Conservation (phyloP, 2,329 filamentous ascomycete species). For the Orbilia quercus region DNA sequence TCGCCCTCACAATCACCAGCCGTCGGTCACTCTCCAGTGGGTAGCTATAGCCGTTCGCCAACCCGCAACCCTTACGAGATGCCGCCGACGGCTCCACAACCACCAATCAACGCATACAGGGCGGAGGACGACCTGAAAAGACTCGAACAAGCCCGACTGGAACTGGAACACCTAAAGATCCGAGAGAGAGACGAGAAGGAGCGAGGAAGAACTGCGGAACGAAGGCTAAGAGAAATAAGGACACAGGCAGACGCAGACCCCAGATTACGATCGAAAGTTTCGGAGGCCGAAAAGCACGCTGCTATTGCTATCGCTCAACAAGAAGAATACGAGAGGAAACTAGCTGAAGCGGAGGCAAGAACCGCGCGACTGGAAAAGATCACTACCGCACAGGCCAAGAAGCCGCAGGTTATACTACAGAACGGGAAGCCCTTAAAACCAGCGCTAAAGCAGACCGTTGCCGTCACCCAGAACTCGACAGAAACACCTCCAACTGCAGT, state of each 20-base stretch:
- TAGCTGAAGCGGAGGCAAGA: conserved; percentile 51
- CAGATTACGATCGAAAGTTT: conserved; percentile 49
- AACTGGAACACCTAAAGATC: conserved; percentile 48
- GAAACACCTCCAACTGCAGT: conserved; percentile 42
- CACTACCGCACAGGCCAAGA: conserved; percentile 33
- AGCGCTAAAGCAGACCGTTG: conserved; percentile 53
- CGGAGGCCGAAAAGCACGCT: conserved; percentile 55
- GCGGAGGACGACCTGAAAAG: conserved; percentile 42
- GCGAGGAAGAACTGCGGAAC: conserved; percentile 52
- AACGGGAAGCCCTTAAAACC: conserved; percentile 54
- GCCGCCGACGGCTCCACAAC: conserved; percentile 46
- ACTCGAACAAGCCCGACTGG: conserved; percentile 48
- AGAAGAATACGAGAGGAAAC: conserved; percentile 52
- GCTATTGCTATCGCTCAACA: conserved; percentile 54
- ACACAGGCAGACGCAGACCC: conserved; percentile 55
- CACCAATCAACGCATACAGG: conserved; percentile 41
- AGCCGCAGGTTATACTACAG: conserved; percentile 52
- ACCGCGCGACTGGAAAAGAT: conserved; percentile 42
- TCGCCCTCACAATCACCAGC: conserved; percentile 28
- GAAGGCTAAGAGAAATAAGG: conserved; percentile 56
- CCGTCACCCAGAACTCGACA: conserved; percentile 34
- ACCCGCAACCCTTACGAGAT: conserved; percentile 38
- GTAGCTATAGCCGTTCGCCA: conserved; percentile 52
- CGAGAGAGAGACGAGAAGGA: conserved; percentile 51
- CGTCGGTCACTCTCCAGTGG: conserved; percentile 50